Conservation (phyloP, 495 filamentous ascomycete genomes). For the Hypoxylon lienhwacheense region DNA sequence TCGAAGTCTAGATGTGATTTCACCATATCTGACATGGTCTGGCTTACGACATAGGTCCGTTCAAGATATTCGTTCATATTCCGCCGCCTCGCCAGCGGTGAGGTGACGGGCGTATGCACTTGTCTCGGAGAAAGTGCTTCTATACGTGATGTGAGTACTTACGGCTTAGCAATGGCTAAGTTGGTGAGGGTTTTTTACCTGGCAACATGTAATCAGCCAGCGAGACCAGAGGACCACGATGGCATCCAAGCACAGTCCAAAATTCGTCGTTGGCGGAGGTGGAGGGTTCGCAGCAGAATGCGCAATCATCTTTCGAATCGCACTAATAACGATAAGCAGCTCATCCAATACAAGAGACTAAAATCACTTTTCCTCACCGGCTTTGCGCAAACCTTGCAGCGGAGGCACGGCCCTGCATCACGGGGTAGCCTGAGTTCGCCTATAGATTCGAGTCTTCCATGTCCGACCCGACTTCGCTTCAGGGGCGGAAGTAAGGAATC, state of each 20-base stretch:
- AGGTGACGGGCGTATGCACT: slow-evolving; percentile 53
- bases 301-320: slow-evolving; percentile 51
- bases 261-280: slow-evolving; percentile 44
- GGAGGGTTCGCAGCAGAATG: slow-evolving; percentile 43
- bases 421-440: slow-evolving; percentile 51
- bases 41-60: slow-evolving; percentile 44
- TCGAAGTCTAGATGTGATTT: slow-evolving; percentile 50
- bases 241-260: slow-evolving; percentile 52
- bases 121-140: slow-evolving; percentile 50
- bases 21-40: slow-evolving; percentile 44
- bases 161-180: background rate
- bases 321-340: slow-evolving; percentile 40
- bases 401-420: slow-evolving; percentile 50
- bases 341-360: slow-evolving; percentile 2
- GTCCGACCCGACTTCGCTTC: slow-evolving; percentile 52
- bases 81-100: slow-evolving; percentile 50
- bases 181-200: slow-evolving; percentile 36
- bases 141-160: slow-evolving; percentile 23
- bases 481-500: slow-evolving; percentile 54
- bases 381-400: slow-evolving; percentile 47
- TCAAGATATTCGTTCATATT: slow-evolving; percentile 56
- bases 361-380: slow-evolving; percentile 34
- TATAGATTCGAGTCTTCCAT: slow-evolving; percentile 52
- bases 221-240: slow-evolving; percentile 46
- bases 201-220: slow-evolving; percentile 52